A percentile compares a stretch with the other conserved stretches of the same genome.
phyloP scores from a whole-genome alignment of 768 basidiomycete species.

The Lepiota venenata region DNA sequence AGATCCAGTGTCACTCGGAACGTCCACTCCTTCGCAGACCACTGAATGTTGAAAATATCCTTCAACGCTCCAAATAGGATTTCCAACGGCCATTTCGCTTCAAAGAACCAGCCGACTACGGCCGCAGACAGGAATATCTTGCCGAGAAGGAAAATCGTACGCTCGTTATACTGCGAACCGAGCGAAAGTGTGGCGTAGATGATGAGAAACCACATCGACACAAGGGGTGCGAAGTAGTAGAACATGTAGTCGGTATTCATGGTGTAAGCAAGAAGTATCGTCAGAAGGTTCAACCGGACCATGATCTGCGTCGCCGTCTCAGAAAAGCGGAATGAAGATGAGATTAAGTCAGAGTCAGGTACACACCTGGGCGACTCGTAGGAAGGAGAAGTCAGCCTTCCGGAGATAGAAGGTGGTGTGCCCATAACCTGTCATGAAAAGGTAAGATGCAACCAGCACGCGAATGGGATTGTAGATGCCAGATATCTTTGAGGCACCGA shows the following conservation, averaged over 20 bases:
- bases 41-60: conserved; percentile 67
- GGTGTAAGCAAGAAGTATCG: conserved; percentile 77
- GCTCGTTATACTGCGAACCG: conserved; percentile 73
- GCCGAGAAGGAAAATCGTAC: conserved; percentile 56
- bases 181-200: conserved; percentile 77
- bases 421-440: conserved; percentile 94
- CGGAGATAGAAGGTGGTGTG: conserved; percentile 87
- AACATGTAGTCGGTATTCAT: conserved; percentile 93
- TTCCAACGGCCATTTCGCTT: conserved; percentile 58
- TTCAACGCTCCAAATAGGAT: conserved; percentile 59
- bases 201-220: conserved; percentile 88
- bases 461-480: conserved; percentile 94
- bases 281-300: conserved; percentile 81
- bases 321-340: conserved; percentile 10
- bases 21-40: conserved; percentile 85
- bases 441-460: conserved; percentile 82
- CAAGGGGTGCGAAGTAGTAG: conserved; percentile 89
- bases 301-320: conserved; percentile 46
- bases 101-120: conserved; percentile 64
- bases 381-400: conserved; percentile 83
- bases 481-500: conserved; percentile 84
- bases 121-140: conserved; percentile 70
- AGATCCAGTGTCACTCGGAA: conserved; percentile 89
- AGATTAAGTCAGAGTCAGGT: neutral
- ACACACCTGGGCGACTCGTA: conserved; percentile 68